phyloP scores from a whole-genome alignment of 2,329 filamentous ascomycete species.

The Botrytis aclada region DNA sequence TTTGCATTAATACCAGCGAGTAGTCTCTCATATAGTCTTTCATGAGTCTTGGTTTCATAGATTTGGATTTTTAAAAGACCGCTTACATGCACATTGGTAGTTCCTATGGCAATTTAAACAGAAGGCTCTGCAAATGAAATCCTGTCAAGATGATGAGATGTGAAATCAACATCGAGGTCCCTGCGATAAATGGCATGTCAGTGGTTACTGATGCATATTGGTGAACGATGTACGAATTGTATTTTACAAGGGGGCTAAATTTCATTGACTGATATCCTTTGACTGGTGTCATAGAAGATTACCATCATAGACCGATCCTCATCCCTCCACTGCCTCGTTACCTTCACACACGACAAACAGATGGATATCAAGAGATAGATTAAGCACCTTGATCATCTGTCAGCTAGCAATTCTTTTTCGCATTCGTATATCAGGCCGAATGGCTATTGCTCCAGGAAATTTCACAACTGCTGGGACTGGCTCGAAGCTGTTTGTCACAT shows the following conservation, averaged over 20 bases:
- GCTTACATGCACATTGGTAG: neutral
- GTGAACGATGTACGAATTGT: slow-evolving; percentile 17
- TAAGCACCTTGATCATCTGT: neutral
- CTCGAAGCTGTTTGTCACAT: neutral
- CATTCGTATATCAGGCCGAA: neutral
- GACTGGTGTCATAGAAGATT: neutral
- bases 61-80: neutral
- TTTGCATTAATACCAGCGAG: neutral
- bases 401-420: neutral
- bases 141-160: neutral
- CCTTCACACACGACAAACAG: slow-evolving; percentile 40
- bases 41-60: neutral
- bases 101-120: neutral
- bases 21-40: neutral
- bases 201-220: slow-evolving; percentile 25
- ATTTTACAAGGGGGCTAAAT: neutral
- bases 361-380: slow-evolving; percentile 27
- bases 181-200: neutral
- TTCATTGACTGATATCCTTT: neutral
- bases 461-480: neutral
- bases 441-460: neutral
- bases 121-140: too few relatives aligned
- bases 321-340: slow-evolving; percentile 54
- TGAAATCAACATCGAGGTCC: neutral
- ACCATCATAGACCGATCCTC: slow-evolving; percentile 54